Evolutionary conservation across 2,329 filamentous ascomycete species (phyloP), one percentile per base, ranked within the genome.

Genomic region (Cercospora sesami): DNA sequence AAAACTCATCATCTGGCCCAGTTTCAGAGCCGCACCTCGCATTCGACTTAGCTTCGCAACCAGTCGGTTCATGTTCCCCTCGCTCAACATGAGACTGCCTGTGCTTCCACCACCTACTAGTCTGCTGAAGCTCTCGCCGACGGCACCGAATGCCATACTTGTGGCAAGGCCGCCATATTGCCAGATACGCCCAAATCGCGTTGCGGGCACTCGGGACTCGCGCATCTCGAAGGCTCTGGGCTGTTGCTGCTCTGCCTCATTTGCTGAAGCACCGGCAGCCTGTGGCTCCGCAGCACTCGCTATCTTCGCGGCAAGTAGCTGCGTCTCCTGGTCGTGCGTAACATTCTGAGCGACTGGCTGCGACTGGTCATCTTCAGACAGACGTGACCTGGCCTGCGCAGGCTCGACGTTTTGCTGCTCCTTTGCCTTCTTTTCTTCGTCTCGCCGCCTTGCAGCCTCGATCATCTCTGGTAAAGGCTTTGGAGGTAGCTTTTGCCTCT

Each of bases 1-100:
- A 77, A 99, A 95, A 79, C 93, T 97, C 85, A 99, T 91, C 91
- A 98, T 95, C 82, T 99, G 95, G 0, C 95, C 96, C 28, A 99
- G 82, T 82, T 99, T 99, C 51, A 99, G 84, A n/a, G 95, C 95
- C 5, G 95, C 96, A 42, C 95, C 95, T 75, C 95, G 89, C 95
- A 99, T 99, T 23, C 92, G 91, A 3, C 94, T 98, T 2, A 99
- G 86, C 79, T 96, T 97, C 5, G 92, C 86, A 1, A 99, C 95
- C 8, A 99, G 86, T 59, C 96, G 87, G 78, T 98, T 94, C 87
- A 98, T 93, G 76, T 99, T 99, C 9, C 85, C 89, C 5, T 92
- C 86, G 79, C 92, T 98, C 66, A 99, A 87, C 82, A 99, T 89
- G 8, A 97, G 83, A 1, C 94, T 97, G 1, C 93, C 92, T 65